Evolutionary conservation across 257 asterid species (phyloP), one percentile per base, ranked within the genome.

Genomic region (Catharanthus roseus): DNA sequence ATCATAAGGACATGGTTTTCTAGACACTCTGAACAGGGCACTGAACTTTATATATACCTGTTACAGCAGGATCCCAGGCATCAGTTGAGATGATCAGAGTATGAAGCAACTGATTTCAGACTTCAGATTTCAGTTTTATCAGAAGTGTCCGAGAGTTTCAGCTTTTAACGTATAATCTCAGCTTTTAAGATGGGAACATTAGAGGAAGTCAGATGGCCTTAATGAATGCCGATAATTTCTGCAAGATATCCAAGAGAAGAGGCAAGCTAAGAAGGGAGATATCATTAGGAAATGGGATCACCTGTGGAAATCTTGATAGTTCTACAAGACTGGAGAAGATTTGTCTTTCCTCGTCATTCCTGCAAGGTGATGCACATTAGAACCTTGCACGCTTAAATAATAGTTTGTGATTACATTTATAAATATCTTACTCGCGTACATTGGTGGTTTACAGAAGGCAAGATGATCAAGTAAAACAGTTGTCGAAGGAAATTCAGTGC

Each of bases 361-460:
- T 91, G 84, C 66, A 79, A 41, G 45, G 67, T 61, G 66, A 64
- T 19, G 68, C 73, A 70, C 66, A 65, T 12, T 33, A 67, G 33
- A 75, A 75, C 6, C 77, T 44, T 18, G 23, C 54, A 0, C 12
- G 0, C 10, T 41, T 24, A 42, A 62, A 70, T n/a, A n/a, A n/a
- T 28, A 66, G 60, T 16, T 1, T 28, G 68, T 51, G 9, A 34
- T 34, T 62, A 34, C 47, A 34, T 21, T n/a, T 34, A 7, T 36
- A 33, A 51, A 11, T 33, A 67, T 13, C 49, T 19, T 18, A 10
- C 66, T 33, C 70, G 72, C 97, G 87, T 83, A 91, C 97, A 2
- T 81, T 68, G 97, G 96, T 71, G 96, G 93, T 80, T 86, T 91
- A 65, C 96, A 89, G 82, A 91, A 91, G 56, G 88, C 92, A 31